Conservation (phyloP, 2,329 filamentous ascomycete species). For the Phyllosticta paracitricarpa region DNA sequence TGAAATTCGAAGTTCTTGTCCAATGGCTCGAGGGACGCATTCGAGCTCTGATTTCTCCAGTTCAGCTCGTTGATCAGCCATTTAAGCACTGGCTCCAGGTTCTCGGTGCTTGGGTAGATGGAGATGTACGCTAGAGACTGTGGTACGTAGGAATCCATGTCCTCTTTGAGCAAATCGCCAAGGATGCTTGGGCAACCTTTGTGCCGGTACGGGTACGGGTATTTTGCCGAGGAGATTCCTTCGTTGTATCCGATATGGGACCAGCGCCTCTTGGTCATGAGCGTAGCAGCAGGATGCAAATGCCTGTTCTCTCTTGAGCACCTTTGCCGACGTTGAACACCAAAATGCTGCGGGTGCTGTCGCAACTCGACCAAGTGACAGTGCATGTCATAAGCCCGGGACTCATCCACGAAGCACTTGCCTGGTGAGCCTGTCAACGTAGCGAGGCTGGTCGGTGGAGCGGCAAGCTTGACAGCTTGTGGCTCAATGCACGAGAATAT, state of each 20-base stretch:
- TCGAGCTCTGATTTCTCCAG: not conserved
- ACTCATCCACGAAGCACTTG: slow-evolving; percentile 40
- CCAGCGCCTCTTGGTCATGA: slow-evolving; percentile 57
- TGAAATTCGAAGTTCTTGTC: slow-evolving; percentile 30
- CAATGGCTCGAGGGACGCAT: slow-evolving; percentile 6
- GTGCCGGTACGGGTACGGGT: slow-evolving; percentile 61
- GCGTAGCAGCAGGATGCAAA: slow-evolving; percentile 5
- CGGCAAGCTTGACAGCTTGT: slow-evolving; percentile 30
- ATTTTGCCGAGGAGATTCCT: slow-evolving; percentile 63
- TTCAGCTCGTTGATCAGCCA: not conserved
- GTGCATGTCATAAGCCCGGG: slow-evolving; percentile 54
- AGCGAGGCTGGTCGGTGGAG: slow-evolving; percentile 53
- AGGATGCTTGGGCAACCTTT: slow-evolving; percentile 54
- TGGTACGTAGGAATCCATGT: slow-evolving; percentile 18
- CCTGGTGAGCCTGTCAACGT: slow-evolving; percentile 39
- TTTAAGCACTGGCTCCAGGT: slow-evolving; percentile 32
- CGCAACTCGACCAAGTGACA: slow-evolving; percentile 49
- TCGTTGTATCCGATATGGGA: slow-evolving; percentile 59
- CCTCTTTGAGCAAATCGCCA: not conserved
- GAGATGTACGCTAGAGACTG: slow-evolving; percentile 49
- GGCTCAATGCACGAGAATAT: slow-evolving; percentile 23
- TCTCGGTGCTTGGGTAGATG: slow-evolving; percentile 56
- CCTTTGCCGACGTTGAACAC: not conserved
- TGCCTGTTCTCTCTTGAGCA: not conserved
- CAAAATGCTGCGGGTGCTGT: slow-evolving; percentile 9